These are phyloP conservation scores for Stellera chamaejasme DNA, from an alignment of 345 rosid species.

Conservation along the genomic window DNA sequence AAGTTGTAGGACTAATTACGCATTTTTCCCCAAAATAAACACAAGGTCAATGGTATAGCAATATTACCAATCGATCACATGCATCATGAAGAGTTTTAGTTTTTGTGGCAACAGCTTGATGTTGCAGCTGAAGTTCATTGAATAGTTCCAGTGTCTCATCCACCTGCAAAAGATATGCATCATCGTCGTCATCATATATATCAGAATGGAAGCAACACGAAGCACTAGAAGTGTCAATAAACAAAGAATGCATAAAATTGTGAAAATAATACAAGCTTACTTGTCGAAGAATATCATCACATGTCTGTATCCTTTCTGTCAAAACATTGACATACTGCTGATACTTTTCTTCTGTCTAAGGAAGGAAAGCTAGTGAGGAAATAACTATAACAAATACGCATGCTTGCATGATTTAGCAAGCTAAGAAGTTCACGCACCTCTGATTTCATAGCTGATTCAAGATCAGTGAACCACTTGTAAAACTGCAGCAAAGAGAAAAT, in stretches of 20 bases:
- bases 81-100: conserved; percentile 99
- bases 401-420: neutral
- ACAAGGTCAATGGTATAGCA: neutral
- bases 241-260: neutral
- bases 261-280: conserved; percentile 28
- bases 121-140: conserved; percentile 77
- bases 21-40: too few relatives aligned
- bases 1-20: too few relatives aligned
- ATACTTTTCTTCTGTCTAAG: conserved; percentile 91
- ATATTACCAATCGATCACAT: conserved; percentile 76
- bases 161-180: conserved; percentile 40
- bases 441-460: conserved; percentile 94
- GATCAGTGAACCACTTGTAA: conserved; percentile 97
- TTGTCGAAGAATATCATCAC: conserved; percentile 82
- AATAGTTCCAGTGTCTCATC: conserved; percentile 87
- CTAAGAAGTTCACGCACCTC: conserved; percentile 59
- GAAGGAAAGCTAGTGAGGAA: conserved; percentile 11
- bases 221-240: conserved; percentile 6
- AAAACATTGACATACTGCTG: conserved; percentile 77
- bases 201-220: conserved; percentile 5
- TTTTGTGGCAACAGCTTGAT: conserved; percentile 91
- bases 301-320: conserved; percentile 76
- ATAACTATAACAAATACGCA: conserved; percentile 5
- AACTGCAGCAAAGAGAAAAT: conserved; percentile 37
- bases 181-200: neutral